Evolutionary conservation across 1,284 basidiomycete genomes (phyloP).

Genomic region (Ustilago crameri): DNA sequence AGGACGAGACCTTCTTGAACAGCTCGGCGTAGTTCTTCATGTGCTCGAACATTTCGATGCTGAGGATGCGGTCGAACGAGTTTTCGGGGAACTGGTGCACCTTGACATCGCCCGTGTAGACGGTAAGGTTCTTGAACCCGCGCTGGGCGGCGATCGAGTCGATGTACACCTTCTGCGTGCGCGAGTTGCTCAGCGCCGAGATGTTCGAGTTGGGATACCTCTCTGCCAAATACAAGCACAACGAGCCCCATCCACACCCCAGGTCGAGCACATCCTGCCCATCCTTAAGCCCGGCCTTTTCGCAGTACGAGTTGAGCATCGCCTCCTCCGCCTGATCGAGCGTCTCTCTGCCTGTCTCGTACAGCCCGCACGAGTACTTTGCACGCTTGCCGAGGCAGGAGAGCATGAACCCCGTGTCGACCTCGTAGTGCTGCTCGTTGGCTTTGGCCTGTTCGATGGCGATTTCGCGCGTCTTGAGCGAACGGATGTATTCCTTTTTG

Average conservation of each 20-base stretch:
- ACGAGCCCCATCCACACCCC: conserved; percentile 82
- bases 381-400: conserved; percentile 54
- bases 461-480: conserved; percentile 72
- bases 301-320: conserved; percentile 79
- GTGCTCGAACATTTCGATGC: conserved; percentile 86
- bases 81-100: conserved; percentile 73
- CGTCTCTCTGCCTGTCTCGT: conserved; percentile 76
- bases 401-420: conserved; percentile 68
- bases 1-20: conserved; percentile 76
- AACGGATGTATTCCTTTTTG: conserved; percentile 73
- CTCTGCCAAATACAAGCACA: conserved; percentile 78
- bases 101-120: conserved; percentile 79
- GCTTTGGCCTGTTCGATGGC: conserved; percentile 78
- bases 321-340: conserved; percentile 76
- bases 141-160: conserved; percentile 73
- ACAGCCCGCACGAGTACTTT: conserved; percentile 74
- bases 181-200: conserved; percentile 77
- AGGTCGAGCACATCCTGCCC: conserved; percentile 78
- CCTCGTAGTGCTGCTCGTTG: conserved; percentile 84
- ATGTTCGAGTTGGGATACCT: conserved; percentile 79
- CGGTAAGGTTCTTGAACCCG: conserved; percentile 75
- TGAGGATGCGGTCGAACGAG: conserved; percentile 77
- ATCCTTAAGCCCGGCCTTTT: conserved; percentile 76
- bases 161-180: conserved; percentile 78
- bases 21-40: conserved; percentile 73